Conservation (phyloP, 2,329 filamentous ascomycete species). For the Thielaviopsis euricoi region DNA sequence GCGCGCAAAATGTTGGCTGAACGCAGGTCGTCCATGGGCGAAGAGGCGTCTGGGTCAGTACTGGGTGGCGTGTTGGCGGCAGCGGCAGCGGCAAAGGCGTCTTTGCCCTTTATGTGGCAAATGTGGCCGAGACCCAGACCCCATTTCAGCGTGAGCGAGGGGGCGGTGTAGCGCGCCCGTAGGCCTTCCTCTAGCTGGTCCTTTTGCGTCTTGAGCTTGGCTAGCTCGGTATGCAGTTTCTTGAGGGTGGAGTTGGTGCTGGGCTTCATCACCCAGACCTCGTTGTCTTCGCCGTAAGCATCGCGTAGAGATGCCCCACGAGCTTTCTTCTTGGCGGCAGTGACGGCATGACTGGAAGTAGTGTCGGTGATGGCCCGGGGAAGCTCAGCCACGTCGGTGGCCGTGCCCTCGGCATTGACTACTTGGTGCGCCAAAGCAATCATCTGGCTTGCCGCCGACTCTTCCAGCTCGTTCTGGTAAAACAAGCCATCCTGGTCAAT, state of each 20-base stretch:
- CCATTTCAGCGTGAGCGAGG: slow-evolving; percentile 66
- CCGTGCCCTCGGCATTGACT: slow-evolving; percentile 46
- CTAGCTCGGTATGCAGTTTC: slow-evolving; percentile 52
- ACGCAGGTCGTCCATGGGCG: too few relatives aligned
- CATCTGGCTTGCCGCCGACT: slow-evolving; percentile 53
- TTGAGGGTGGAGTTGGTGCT: slow-evolving; percentile 49
- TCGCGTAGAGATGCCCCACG: slow-evolving; percentile 31
- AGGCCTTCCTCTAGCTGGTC: slow-evolving; percentile 41
- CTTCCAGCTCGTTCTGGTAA: slow-evolving; percentile 61
- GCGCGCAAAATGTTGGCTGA: slow-evolving; percentile 42
- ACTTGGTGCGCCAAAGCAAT: slow-evolving; percentile 59
- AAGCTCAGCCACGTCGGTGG: slow-evolving; percentile 35
- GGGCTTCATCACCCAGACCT: slow-evolving; percentile 49
- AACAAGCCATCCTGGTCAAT: slow-evolving; percentile 77
- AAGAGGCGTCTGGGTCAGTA: too few relatives aligned
- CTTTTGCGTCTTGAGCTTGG: slow-evolving; percentile 43
- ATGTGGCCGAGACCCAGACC: slow-evolving; percentile 77
- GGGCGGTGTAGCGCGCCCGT: slow-evolving; percentile 40
- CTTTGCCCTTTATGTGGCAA: slow-evolving; percentile 75
- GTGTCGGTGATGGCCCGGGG: slow-evolving; percentile 25
- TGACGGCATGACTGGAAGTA: background rate
- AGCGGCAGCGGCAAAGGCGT: slow-evolving; percentile 27
- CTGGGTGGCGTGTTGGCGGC: too few relatives aligned
- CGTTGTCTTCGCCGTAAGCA: slow-evolving; percentile 41
- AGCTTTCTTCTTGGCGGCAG: slow-evolving; percentile 23